Percentiles rank a stretch among this genome's conserved stretches.
These are phyloP conservation scores for Thymus quinquecostatus DNA, from an alignment of 257 asterid species.

Conservation along the genomic window DNA sequence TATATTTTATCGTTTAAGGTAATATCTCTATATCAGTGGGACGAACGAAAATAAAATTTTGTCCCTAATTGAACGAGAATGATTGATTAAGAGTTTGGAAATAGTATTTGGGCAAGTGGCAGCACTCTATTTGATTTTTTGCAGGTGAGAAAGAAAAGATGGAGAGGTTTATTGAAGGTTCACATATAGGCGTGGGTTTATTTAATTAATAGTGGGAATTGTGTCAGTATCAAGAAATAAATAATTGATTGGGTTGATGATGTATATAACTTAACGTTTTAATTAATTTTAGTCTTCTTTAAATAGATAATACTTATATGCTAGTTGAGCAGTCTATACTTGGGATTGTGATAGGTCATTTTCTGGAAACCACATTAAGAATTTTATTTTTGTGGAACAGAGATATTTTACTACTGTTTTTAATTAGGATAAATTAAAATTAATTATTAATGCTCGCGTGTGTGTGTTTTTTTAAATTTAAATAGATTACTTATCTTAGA, in stretches of 20 bases:
- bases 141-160: constrained; percentile 3
- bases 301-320: background rate
- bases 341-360: background rate
- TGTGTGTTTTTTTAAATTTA: too few species aligned
- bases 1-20: too few species aligned
- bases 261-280: background rate
- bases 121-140: background rate
- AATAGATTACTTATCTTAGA: too few species aligned
- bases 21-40: too few species aligned
- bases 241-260: background rate
- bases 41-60: too few species aligned
- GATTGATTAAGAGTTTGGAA: background rate
- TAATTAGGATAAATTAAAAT: background rate
- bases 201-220: background rate
- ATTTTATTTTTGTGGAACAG: background rate
- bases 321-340: constrained; percentile 2
- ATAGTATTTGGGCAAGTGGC: background rate
- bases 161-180: background rate
- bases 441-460: too few species aligned
- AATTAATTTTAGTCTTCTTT: background rate
- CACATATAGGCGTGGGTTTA: background rate
- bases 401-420: background rate
- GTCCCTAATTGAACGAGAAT: background rate
- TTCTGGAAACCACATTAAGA: background rate
- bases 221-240: background rate